Evolutionary conservation across 768 basidiomycete species (phyloP).

Genomic region (Trametes cingulata): DNA sequence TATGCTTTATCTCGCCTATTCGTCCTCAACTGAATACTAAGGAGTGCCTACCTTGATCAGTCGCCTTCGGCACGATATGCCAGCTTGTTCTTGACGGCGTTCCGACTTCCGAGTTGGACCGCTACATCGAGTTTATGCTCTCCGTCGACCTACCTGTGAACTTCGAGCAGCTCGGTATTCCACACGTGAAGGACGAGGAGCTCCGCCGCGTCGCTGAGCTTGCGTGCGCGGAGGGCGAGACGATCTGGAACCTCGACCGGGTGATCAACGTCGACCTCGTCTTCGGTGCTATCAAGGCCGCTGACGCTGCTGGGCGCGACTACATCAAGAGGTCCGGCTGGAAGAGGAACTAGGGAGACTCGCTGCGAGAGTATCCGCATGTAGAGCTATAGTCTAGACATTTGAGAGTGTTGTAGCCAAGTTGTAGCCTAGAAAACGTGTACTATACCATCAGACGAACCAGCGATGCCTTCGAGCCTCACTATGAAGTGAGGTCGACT

Average conservation of each 20-base stretch:
- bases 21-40: background rate
- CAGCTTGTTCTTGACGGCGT: conserved; percentile 33
- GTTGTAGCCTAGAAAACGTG: background rate
- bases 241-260: conserved; percentile 35
- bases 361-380: too few relatives aligned
- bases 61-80: conserved; percentile 33
- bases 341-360: conserved; percentile 11
- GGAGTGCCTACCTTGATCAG: conserved; percentile 4
- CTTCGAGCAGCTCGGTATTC: conserved; percentile 32
- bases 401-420: too few relatives aligned
- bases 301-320: conserved; percentile 29
- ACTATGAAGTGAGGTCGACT: too few relatives aligned
- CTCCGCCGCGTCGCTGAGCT: conserved; percentile 30
- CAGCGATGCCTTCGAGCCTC: too few relatives aligned
- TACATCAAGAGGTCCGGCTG: conserved; percentile 27
- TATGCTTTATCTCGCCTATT: background rate
- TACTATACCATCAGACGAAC: background rate
- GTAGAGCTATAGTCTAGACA: too few relatives aligned
- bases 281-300: conserved; percentile 32
- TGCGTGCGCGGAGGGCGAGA: conserved; percentile 31
- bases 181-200: conserved; percentile 31
- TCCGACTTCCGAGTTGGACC: conserved; percentile 28
- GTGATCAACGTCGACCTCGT: conserved; percentile 32
- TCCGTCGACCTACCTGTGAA: conserved; percentile 34
- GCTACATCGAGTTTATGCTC: conserved; percentile 33